Evolutionary conservation across 371 early-diverging fungal genomes (phyloP), one percentile per base, ranked within the genome.

Genomic region (Paraphysoderma sedebokerense): DNA sequence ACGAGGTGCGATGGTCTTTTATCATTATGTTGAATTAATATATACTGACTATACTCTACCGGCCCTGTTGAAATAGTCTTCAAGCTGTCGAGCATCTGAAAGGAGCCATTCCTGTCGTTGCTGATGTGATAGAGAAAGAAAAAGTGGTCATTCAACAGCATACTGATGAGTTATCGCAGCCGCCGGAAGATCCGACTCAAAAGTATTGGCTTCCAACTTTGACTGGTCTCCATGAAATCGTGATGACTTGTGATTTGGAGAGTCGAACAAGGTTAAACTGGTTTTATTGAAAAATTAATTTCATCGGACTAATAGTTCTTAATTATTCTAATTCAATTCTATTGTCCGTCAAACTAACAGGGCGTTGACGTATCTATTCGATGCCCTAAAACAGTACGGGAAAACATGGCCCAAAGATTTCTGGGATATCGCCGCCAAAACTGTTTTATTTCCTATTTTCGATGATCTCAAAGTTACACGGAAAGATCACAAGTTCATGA

Each of bases 391-490:
- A 52, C 52, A 63, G 22, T 64, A 86, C 38, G 90, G 89, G 1
- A 48, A 60, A 3, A 44, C 58, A 9, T 88, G 78, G 53, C 69
- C 81, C n/a, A 62, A 62, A 2, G 78, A 79, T 22, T 84, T 85
- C 45, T 90, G 90, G 89, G 72, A 77, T 15, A 73, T 83, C 5
- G 64, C 90, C 5, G 68, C 84, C 19, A 73, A 80, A 9, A 81
- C 83, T 24, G 81, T 90, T 9, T 76, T 91, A 11, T 89, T 90
- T 56, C 82, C 87, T 0, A 72, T 93, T 19, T 93, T 93, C 63
- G 82, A 82, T 39, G 87, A 87, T 53, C 56, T 90, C 26, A 73
- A 71, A 45, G 55, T 58, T 27, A 55, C 68, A 38, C 52, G 19
- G 39, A 58, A 50, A 38, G 58, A 37, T 12, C 55, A 59, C 26